Percentiles rank a stretch among this genome's conserved stretches.
Conservation (phyloP, 345 rosid species). For the Salix arbutifolia region DNA sequence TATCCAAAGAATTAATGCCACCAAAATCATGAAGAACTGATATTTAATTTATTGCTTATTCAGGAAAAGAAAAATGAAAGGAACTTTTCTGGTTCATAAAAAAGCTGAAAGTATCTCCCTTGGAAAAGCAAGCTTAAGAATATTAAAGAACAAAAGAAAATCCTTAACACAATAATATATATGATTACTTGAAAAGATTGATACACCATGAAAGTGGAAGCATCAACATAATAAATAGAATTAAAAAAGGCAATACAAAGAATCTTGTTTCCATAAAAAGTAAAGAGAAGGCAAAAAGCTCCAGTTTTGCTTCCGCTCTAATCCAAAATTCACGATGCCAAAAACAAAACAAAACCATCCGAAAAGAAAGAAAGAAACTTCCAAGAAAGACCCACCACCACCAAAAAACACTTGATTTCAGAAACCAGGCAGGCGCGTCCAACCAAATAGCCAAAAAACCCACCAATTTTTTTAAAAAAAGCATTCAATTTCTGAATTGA, state of each 20-base stretch:
- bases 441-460: constrained; percentile 5
- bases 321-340: constrained; percentile 30
- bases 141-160: constrained; percentile 1
- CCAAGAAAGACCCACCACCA: constrained; percentile 34
- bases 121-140: constrained; percentile 26
- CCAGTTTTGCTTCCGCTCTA: constrained; percentile 43
- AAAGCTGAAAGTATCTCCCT: constrained; percentile 24
- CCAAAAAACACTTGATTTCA: constrained; percentile 16
- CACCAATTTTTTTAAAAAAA: too few species aligned
- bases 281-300: constrained; percentile 37
- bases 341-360: constrained; percentile 1
- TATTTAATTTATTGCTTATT: neutral
- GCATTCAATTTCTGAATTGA: neutral
- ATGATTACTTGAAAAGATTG: constrained; percentile 20
- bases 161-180: neutral
- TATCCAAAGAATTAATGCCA: constrained; percentile 13
- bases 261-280: constrained; percentile 49
- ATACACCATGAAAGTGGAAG: constrained; percentile 25
- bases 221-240: constrained; percentile 21
- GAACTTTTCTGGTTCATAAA: constrained; percentile 22
- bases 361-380: constrained; percentile 34
- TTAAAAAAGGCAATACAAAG: constrained; percentile 29
- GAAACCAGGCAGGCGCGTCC: constrained; percentile 6
- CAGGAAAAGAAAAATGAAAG: neutral
- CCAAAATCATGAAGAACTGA: constrained; percentile 1